Percentiles rank a stretch among this genome's conserved stretches.
phyloP scores from a whole-genome alignment of 805 yeast genomes.

The Kluyveromyces lactis region DNA sequence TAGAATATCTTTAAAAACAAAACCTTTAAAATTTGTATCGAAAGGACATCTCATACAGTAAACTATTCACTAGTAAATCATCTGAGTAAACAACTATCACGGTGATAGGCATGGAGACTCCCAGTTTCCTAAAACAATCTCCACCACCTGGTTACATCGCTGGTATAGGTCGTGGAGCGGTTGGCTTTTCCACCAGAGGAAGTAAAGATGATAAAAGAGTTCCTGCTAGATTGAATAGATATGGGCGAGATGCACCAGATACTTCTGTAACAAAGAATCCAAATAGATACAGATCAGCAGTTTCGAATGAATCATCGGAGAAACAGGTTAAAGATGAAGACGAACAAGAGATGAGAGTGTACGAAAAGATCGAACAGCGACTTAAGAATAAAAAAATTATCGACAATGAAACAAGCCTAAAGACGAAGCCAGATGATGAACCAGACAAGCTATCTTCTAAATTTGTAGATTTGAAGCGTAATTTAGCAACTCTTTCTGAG shows the following conservation, averaged over 20 bases:
- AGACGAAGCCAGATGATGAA: neutral
- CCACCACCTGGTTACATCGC: constrained; percentile 89
- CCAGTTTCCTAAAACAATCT: constrained; percentile 67
- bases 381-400: constrained; percentile 25
- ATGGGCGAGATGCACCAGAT: neutral
- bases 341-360: constrained; percentile 70
- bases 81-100: too few relatives aligned
- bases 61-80: too few relatives aligned
- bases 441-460: constrained; percentile 37
- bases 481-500: constrained; percentile 46
- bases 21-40: too few relatives aligned
- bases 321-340: constrained; percentile 32
- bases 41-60: too few relatives aligned
- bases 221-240: constrained; percentile 5
- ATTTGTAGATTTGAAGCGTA: constrained; percentile 62
- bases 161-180: constrained; percentile 92
- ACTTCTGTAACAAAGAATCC: neutral
- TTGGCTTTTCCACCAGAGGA: constrained; percentile 83
- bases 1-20: too few relatives aligned
- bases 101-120: constrained; percentile 34
- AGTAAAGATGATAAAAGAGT: constrained; percentile 31
- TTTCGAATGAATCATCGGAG: neutral
- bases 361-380: constrained; percentile 56
- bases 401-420: constrained; percentile 17
- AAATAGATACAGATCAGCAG: neutral